phyloP scores from a whole-genome alignment of 495 filamentous ascomycete species.

The Hypomontagnella monticulosa region DNA sequence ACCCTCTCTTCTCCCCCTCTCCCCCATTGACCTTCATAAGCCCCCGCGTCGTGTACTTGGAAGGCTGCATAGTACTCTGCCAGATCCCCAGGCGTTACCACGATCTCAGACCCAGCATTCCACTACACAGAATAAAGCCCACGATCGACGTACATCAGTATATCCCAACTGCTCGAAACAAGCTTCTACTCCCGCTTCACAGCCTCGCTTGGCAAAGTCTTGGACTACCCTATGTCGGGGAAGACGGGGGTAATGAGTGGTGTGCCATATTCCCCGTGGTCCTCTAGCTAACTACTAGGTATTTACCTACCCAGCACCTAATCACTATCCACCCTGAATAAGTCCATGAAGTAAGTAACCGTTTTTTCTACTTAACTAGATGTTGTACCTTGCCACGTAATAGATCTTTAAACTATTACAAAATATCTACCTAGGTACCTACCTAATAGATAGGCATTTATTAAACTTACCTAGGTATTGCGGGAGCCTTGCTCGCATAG shows the following conservation, averaged over 20 bases:
- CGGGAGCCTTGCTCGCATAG: no score
- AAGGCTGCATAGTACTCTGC: no score
- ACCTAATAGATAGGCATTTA: not conserved
- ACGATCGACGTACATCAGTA: conserved; percentile 6
- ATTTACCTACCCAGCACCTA: no score
- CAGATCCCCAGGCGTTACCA: no score
- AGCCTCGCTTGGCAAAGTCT: conserved; percentile 12
- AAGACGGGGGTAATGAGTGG: conserved; percentile 27
- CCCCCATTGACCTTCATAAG: no score
- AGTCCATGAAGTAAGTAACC: not conserved
- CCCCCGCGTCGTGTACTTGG: no score
- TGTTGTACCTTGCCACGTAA: not conserved
- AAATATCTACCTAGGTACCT: no score
- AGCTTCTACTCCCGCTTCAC: conserved; percentile 23
- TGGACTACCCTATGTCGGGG: conserved; percentile 3
- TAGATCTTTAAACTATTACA: no score
- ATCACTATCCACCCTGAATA: no score
- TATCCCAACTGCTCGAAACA: not conserved
- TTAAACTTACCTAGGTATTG: no score
- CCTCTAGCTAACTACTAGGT: no score
- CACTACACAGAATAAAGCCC: not conserved
- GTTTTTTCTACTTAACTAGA: conserved; percentile 24
- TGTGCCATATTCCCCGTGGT: not conserved
- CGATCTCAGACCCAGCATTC: not conserved
- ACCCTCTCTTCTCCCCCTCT: no score